A percentile compares a stretch with the other conserved stretches of the same genome.
These are phyloP conservation scores for Vitis cinerea DNA, from an alignment of 164 flowering plant species.

Conservation along the genomic window DNA sequence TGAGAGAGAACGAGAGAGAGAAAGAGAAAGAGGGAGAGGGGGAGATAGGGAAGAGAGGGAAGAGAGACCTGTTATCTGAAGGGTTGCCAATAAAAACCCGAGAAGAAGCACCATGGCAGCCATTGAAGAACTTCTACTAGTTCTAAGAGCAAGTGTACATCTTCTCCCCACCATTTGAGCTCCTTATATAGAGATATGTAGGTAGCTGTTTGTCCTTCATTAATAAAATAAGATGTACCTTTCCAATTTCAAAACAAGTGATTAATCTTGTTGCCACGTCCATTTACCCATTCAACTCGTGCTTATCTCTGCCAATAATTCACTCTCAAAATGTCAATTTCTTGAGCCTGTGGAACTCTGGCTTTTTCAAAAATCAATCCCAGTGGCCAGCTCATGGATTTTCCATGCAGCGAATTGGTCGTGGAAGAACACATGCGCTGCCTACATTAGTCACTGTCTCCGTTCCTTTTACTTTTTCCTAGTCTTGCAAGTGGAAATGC, in stretches of 20 bases:
- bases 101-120: slow-evolving; percentile 5
- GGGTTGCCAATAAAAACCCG: slow-evolving; percentile 3
- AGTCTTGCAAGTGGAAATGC: no score
- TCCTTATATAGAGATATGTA: no score
- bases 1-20: no score
- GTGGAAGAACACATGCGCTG: no score
- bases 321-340: neutral
- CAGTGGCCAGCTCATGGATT: no score
- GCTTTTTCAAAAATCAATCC: neutral
- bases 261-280: neutral
- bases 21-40: neutral
- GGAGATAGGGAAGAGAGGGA: no score
- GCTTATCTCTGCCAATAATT: neutral
- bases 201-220: neutral
- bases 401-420: no score
- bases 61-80: slow-evolving; percentile 4
- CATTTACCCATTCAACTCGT: neutral
- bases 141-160: no score
- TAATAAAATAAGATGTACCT: neutral
- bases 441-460: no score
- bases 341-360: neutral
- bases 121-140: neutral
- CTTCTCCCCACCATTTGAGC: no score
- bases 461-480: no score
- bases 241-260: no score